Base-by-base conservation (phyloP, 2,329 filamentous ascomycete species). In the Trichoderma sp. region DNA sequence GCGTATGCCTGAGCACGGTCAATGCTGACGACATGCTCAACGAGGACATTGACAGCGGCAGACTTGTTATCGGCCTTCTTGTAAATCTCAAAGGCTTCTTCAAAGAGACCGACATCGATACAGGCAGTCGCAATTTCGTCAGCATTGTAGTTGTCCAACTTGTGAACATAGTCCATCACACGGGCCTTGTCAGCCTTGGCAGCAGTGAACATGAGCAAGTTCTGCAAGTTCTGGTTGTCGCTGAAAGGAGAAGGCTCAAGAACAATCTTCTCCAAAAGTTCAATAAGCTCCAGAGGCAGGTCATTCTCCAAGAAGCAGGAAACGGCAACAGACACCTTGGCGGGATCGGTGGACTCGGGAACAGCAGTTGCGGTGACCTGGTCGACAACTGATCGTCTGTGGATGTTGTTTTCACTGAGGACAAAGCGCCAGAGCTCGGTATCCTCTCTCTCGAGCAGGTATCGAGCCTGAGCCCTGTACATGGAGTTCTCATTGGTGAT, bases 401-500 rank as follows among this genome's bases (percentile, higher is more conserved):
- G 94, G 74, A 97, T 90, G 83, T 99, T 99, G 88, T 98, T 98
- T 77, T 94, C 91, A 81, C 92, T 97, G 39, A 99, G 88, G 15
- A 98, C 96, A 80, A 98, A 99, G 67, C 88, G 87, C 97, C 97
- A 99, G 62, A 99, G 90, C 81, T 99, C 96, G 3, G 86, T 82
- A 78, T 99, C 96, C 47, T 93, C 92, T 75, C 96, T 92, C 78
- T 98, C 95, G 67, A 99, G 86, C 28, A 99, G 88, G 82, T 99
- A 99, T 47, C 96, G 92, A 72, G 95, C 95, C 83, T 99, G 96
- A n/a, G 93, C 93, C 78, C 95, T 92, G 88, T 97, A 99, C 96
- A 99, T 99, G n/a, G 93, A 91, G 84, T 99, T 99, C 84, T 99
- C 97, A 78, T 98, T 99, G 79, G 96, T 98, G 79, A 99, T 95